Conservation (phyloP, 495 filamentous ascomycete species). For the Tuber borchii region DNA sequence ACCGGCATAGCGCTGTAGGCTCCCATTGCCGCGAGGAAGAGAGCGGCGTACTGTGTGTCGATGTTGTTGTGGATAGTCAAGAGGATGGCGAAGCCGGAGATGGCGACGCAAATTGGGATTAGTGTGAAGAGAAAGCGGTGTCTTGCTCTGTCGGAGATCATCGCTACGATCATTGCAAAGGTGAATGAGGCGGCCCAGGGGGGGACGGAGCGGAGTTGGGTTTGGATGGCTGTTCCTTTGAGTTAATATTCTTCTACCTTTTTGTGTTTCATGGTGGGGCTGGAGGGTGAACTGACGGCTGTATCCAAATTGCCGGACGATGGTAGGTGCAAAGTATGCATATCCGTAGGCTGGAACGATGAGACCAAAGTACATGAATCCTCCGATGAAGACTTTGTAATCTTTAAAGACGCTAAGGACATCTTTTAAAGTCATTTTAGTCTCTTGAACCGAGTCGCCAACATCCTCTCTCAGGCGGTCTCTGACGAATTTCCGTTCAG, state of each 20-base stretch:
- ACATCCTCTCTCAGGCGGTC: conserved; percentile 71
- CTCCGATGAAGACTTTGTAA: conserved; percentile 66
- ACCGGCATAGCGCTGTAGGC: conserved; percentile 71
- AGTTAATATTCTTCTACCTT: conserved; percentile 37
- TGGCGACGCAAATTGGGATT: conserved; percentile 56
- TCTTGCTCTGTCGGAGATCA: conserved; percentile 57
- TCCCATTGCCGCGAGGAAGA: conserved; percentile 65
- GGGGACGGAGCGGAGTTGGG: conserved; percentile 76
- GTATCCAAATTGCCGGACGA: conserved; percentile 64
- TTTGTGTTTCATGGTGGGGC: not conserved
- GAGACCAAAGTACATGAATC: conserved; percentile 83
- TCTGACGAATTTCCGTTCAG: conserved; percentile 68
- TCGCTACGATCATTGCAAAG: conserved; percentile 69
- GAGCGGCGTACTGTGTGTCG: conserved; percentile 60
- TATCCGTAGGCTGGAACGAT: conserved; percentile 77
- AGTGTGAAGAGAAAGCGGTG: conserved; percentile 74
- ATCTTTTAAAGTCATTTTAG: conserved; percentile 55
- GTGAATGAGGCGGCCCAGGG: conserved; percentile 74
- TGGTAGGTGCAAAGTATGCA: conserved; percentile 71
- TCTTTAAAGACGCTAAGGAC: conserved; percentile 69
- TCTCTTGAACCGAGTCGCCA: conserved; percentile 60
- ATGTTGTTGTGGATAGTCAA: conserved; percentile 57
- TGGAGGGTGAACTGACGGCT: conserved; percentile 13
- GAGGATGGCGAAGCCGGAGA: conserved; percentile 67
- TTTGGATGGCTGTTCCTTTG: conserved; percentile 52